Evolutionary conservation across 768 basidiomycete genomes (phyloP).

Genomic region (Exidia glandulosa): DNA sequence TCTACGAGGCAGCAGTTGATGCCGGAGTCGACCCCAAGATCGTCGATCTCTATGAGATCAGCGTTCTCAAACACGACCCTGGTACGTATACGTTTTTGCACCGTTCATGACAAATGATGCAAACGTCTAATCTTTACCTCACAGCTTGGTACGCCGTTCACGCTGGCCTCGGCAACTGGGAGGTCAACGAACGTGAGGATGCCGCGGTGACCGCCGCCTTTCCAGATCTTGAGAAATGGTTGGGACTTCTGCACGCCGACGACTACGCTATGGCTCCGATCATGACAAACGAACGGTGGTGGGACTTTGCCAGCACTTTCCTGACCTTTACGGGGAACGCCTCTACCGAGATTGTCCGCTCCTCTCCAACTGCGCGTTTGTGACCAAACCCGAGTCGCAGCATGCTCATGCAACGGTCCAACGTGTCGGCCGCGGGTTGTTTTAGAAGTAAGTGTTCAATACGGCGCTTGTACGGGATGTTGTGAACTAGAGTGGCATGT

Average conservation of each 20-base stretch:
- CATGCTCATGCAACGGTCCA: too few relatives aligned
- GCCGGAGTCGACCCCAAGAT: neutral
- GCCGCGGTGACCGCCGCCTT: neutral
- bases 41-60: neutral
- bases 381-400: too few relatives aligned
- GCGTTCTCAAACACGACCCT: neutral
- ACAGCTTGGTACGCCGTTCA: too few relatives aligned
- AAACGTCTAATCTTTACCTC: too few relatives aligned
- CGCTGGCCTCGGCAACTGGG: neutral
- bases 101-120: too few relatives aligned
- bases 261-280: neutral
- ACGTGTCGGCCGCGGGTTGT: too few relatives aligned
- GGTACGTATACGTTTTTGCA: too few relatives aligned
- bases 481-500: too few relatives aligned
- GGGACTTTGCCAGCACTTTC: neutral
- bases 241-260: neutral
- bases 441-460: too few relatives aligned
- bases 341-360: neutral
- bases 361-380: too few relatives aligned
- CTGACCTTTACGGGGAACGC: neutral
- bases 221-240: neutral
- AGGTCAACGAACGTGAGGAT: neutral
- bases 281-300: neutral
- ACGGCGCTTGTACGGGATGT: too few relatives aligned
- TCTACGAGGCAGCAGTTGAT: slow-evolving; percentile 18